A percentile compares a stretch with the other conserved stretches of the same genome.
Evolutionary conservation across 2,329 filamentous ascomycete genomes (phyloP).

Genomic region (Aspergillus luchuensis): DNA sequence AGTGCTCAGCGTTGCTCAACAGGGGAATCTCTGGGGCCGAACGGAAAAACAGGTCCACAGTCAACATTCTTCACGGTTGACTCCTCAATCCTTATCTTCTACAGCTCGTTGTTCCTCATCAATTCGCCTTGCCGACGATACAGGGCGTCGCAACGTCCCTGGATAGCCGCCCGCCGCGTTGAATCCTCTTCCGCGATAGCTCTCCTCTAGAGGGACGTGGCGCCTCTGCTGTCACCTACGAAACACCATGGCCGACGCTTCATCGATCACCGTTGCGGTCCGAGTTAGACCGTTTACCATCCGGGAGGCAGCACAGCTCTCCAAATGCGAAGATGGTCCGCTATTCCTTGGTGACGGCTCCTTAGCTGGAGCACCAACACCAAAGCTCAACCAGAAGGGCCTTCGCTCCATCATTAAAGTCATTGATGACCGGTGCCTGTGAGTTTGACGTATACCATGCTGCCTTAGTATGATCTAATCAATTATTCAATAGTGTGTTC

Average conservation of each 20-base stretch:
- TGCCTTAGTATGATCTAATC: conserved; percentile 11
- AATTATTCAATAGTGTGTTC: conserved; percentile 68
- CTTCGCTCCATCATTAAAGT: conserved; percentile 93
- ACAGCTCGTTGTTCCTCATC: conserved; percentile 14
- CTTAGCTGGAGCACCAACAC: conserved; percentile 79
- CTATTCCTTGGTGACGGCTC: conserved; percentile 97
- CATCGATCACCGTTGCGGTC: conserved; percentile 56
- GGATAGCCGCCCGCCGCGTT: conserved; percentile 22
- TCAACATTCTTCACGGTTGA: conserved; percentile 30
- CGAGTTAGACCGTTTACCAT: conserved; percentile 73
- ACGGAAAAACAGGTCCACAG: conserved; percentile 30
- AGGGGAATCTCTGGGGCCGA: conserved; percentile 18
- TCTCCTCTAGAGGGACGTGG: conserved; percentile 25
- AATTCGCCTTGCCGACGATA: conserved; percentile 21
- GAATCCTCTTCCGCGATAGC: conserved; percentile 11
- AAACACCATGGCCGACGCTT: conserved; percentile 49
- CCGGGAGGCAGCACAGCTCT: conserved; percentile 88
- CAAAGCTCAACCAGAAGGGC: conserved; percentile 82
- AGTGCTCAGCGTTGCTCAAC: conserved; percentile 17
- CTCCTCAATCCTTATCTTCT: conserved; percentile 17
- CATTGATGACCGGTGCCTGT: conserved; percentile 94
- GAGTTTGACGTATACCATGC: conserved; percentile 44
- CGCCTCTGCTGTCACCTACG: conserved; percentile 5
- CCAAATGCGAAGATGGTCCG: conserved; percentile 74
- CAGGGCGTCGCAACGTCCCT: conserved; percentile 22